Percentiles rank a stretch among this genome's conserved stretches.
These are phyloP conservation scores for Platismatia glauca DNA, from an alignment of 495 filamentous ascomycete species.

Conservation along the genomic window DNA sequence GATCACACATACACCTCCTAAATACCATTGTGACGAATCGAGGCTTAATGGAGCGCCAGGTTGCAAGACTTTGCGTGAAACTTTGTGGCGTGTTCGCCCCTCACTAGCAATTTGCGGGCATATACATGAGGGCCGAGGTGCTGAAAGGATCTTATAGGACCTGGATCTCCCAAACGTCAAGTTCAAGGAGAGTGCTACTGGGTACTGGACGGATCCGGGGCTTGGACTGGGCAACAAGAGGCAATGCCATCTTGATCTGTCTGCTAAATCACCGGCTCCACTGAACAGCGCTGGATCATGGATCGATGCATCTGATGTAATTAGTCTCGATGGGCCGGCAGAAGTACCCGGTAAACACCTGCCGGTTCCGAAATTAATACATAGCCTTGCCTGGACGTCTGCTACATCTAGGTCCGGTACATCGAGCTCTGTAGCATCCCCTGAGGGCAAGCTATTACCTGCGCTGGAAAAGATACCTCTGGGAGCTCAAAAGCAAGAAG, in stretches of 20 bases:
- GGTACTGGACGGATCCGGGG: conserved; percentile 39
- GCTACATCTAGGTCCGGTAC: not conserved
- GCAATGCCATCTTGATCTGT: conserved; percentile 49
- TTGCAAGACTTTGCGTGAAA: conserved; percentile 34
- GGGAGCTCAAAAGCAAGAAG: not conserved
- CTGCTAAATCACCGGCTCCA: conserved; percentile 35
- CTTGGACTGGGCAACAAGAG: conserved; percentile 43
- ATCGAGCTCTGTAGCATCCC: not conserved
- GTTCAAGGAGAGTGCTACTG: conserved; percentile 28
- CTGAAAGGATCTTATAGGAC: conserved; percentile 37
- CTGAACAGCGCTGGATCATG: conserved; percentile 33
- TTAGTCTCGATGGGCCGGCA: not conserved
- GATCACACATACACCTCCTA: conserved; percentile 43
- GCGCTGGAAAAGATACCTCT: not conserved
- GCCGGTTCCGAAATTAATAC: not conserved
- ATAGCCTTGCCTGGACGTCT: not conserved
- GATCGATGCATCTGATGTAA: not conserved
- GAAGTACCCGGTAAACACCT: not conserved
- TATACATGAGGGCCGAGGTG: conserved; percentile 43
- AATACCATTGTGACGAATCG: conserved; percentile 37
- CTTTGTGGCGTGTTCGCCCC: conserved; percentile 35
- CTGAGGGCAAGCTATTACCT: not conserved
- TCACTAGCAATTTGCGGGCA: conserved; percentile 41
- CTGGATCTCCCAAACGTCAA: conserved; percentile 17
- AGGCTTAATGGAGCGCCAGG: conserved; percentile 29